phyloP scores from a whole-genome alignment of 371 early-diverging fungal species.

The Haplosporangium sp. region DNA sequence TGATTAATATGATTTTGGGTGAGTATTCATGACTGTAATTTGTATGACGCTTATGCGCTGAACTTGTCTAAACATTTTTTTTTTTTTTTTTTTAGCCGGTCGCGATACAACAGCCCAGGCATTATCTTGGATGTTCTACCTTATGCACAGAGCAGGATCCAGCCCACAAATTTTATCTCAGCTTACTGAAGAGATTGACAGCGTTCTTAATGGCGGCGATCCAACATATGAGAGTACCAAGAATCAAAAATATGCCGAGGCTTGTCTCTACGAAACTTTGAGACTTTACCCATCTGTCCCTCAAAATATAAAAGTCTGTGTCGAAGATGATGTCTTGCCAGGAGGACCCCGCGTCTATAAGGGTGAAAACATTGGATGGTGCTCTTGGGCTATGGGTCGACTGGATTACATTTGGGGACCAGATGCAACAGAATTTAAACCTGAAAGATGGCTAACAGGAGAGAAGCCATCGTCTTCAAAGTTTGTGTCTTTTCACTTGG shows the following conservation, averaged over 20 bases:
- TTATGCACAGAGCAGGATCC: conserved; percentile 54
- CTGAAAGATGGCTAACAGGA: conserved; percentile 68
- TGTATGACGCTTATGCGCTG: too few relatives aligned
- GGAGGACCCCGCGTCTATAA: conserved; percentile 69
- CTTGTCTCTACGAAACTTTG: conserved; percentile 63
- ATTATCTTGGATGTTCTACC: conserved; percentile 79
- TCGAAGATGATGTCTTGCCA: conserved; percentile 74
- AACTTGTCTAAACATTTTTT: not conserved
- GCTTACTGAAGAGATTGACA: conserved; percentile 66
- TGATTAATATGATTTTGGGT: conserved; percentile 67
- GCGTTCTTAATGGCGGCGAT: conserved; percentile 12
- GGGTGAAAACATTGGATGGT: conserved; percentile 66
- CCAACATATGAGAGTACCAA: conserved; percentile 41
- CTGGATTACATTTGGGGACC: conserved; percentile 68
- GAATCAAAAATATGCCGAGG: conserved; percentile 37
- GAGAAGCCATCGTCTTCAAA: conserved; percentile 35
- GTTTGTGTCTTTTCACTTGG: conserved; percentile 20
- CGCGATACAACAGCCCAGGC: conserved; percentile 70
- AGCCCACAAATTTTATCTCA: conserved; percentile 63
- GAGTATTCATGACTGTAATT: not conserved
- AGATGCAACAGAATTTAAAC: conserved; percentile 64
- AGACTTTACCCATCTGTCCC: conserved; percentile 63
- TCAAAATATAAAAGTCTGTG: conserved; percentile 70
- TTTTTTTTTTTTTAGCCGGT: conserved; percentile 35
- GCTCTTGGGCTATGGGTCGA: conserved; percentile 64